A percentile compares a stretch with the other conserved stretches of the same genome.
phyloP scores from a whole-genome alignment of 768 basidiomycete species.

The Trametes coccinea region DNA sequence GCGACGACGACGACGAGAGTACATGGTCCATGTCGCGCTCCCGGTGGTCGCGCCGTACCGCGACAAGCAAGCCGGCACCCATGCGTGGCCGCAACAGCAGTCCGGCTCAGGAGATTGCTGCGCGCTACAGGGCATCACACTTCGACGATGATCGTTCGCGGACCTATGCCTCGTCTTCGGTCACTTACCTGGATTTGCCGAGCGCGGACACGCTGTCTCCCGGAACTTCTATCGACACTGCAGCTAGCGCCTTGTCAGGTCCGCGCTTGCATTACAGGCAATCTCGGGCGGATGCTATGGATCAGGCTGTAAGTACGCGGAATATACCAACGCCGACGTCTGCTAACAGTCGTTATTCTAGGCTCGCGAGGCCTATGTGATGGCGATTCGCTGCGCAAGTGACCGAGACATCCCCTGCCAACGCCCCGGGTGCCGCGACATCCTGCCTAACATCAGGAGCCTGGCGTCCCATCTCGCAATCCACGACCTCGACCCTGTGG shows the following conservation, averaged over 20 bases:
- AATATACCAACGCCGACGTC: not conserved
- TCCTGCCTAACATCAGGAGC: conserved; percentile 20
- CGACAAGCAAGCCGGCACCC: conserved; percentile 3
- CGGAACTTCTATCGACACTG: conserved; percentile 7
- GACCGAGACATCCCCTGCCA: conserved; percentile 19
- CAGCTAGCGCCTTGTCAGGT: conserved; percentile 6
- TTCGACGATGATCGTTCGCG: not conserved
- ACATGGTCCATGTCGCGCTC: conserved; percentile 23
- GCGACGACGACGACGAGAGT: conserved; percentile 19
- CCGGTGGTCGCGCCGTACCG: conserved; percentile 12
- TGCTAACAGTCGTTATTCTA: not conserved
- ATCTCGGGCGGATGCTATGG: conserved; percentile 16
- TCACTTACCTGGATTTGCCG: conserved; percentile 11
- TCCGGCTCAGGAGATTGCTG: conserved; percentile 22
- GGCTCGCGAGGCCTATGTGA: conserved; percentile 17
- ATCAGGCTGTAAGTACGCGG: conserved; percentile 11
- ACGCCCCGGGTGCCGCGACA: conserved; percentile 20
- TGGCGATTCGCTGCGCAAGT: conserved; percentile 12
- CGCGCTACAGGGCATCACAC: conserved; percentile 21
- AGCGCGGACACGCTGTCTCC: not conserved
- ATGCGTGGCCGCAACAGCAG: conserved; percentile 17
- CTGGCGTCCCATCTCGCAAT: conserved; percentile 24
- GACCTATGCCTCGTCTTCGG: conserved; percentile 8
- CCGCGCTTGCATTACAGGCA: conserved; percentile 14
- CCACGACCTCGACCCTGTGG: conserved; percentile 21